A percentile compares a stretch with the other conserved stretches of the same genome.
These are phyloP conservation scores for Decorospora gaudefroyi DNA, from an alignment of 2,329 filamentous ascomycete genomes.

Conservation along the genomic window DNA sequence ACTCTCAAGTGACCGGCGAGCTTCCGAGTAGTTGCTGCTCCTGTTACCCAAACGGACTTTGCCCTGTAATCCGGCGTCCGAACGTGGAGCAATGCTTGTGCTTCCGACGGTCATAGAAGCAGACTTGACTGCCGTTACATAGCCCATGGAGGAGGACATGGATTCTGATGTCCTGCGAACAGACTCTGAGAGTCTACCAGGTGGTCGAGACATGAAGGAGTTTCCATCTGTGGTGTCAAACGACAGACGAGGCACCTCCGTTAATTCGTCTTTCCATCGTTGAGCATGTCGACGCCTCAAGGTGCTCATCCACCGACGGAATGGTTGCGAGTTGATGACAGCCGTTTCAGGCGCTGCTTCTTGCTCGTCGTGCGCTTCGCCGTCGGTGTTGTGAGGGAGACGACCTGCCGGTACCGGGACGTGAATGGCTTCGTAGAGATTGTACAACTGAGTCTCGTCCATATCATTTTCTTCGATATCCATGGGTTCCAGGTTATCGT, in stretches of 20 bases:
- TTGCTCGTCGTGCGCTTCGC: slow-evolving; percentile 12
- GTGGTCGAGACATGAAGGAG: slow-evolving; percentile 13
- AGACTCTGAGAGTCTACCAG: slow-evolving; percentile 17
- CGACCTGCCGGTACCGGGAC: slow-evolving; percentile 33
- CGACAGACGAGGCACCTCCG: slow-evolving; percentile 43
- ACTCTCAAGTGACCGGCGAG: slow-evolving; percentile 66
- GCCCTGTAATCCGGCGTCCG: slow-evolving; percentile 62
- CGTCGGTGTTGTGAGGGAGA: slow-evolving; percentile 26
- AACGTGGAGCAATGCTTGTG: slow-evolving; percentile 68
- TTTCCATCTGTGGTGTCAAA: slow-evolving; percentile 35
- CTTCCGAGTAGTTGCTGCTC: slow-evolving; percentile 61
- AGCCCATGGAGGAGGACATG: slow-evolving; percentile 75
- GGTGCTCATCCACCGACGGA: slow-evolving; percentile 74
- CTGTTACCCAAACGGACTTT: slow-evolving; percentile 63
- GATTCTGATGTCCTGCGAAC: slow-evolving; percentile 55
- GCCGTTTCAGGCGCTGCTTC: background rate
- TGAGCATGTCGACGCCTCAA: slow-evolving; percentile 62
- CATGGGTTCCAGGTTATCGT: slow-evolving; percentile 16
- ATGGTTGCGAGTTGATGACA: slow-evolving; percentile 52
- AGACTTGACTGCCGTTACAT: slow-evolving; percentile 80
- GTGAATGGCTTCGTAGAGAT: slow-evolving; percentile 41
- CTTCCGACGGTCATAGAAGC: slow-evolving; percentile 77
- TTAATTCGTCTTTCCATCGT: slow-evolving; percentile 44
- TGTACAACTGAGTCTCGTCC: slow-evolving; percentile 31
- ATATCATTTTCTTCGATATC: slow-evolving; percentile 20